These are phyloP conservation scores for Ampelocalamus luodianensis DNA, from an alignment of 176 grass and related monocot genomes.

Conservation along the genomic window DNA sequence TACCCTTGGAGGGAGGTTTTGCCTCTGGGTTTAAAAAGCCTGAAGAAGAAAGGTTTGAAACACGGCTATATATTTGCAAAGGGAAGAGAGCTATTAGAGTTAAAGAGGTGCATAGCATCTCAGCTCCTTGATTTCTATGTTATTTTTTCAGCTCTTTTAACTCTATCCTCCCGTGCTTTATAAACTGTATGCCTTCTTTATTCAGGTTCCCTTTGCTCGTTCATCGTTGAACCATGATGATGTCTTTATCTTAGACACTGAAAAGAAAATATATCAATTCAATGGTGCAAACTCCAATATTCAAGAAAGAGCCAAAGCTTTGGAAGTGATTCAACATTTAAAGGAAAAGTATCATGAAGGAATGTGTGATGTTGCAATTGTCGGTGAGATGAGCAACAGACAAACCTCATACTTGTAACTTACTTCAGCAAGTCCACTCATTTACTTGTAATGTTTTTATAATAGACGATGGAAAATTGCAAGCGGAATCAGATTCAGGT, in stretches of 20 bases:
- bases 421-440: not conserved
- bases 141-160: constrained; percentile 24
- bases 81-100: constrained; percentile 96
- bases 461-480: constrained; percentile 91
- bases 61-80: constrained; percentile 77
- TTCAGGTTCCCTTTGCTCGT: constrained; percentile 95
- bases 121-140: constrained; percentile 1
- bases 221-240: constrained; percentile 94
- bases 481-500: constrained; percentile 91
- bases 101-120: constrained; percentile 68
- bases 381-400: constrained; percentile 58
- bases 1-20: constrained; percentile 97
- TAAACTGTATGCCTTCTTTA: constrained; percentile 40
- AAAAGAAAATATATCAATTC: constrained; percentile 94
- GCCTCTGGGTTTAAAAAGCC: constrained; percentile 90
- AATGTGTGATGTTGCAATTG: constrained; percentile 85
- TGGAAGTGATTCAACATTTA: constrained; percentile 95
- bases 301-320: constrained; percentile 95
- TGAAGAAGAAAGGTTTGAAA: constrained; percentile 89
- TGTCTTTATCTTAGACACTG: constrained; percentile 93
- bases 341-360: constrained; percentile 91
- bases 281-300: constrained; percentile 97
- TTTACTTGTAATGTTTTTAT: constrained; percentile 30
- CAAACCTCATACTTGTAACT: constrained; percentile 13
- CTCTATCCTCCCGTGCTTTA: constrained; percentile 14